Evolutionary conservation across 495 filamentous ascomycete genomes (phyloP), one percentile per base, ranked within the genome.

Genomic region (Amorphotheca resinae): DNA sequence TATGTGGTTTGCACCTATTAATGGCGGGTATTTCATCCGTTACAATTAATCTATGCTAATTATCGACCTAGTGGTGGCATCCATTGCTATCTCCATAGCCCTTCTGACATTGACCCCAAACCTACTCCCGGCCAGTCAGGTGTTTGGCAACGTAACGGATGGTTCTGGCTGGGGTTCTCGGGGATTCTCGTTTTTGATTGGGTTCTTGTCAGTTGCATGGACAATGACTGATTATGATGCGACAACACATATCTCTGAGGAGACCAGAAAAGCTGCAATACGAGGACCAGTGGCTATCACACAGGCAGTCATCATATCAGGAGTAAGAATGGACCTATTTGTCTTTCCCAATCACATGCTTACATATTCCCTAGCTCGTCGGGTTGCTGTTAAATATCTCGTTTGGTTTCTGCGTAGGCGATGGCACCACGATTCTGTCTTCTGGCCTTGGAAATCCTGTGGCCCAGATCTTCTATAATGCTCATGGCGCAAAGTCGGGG

Each of bases 171-270:
- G 49, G 56, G 43, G 30, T n/a, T 30, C 34, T 4, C 14, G 18
- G 15, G 28, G 37, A 11, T 52, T 59, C 31, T 51, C 39, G 0
- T 54, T 56, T 31, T 37, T 38, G 11, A 42, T 53, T 28, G 53
- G 55, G 25, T 84, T 84, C 51, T 63, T 84, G 9, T 79, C 77
- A 3, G 80, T 84, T 1, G 76, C 80, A 11, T 84, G 79, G 79
- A n/a, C n/a, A n/a, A n/a, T n/a, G n/a, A n/a, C n/a, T n/a, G n/a
- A 79, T 74, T 9, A 82, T 84, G 79, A 83, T 52, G 79, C 75
- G 21, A 84, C 79, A 0, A 82, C 79, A 12, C 79, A 84, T 48
- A 82, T 84, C 75, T 80, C 78, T 3, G 79, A 84, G 59, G 79
- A 84, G 59, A 82, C 77, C 20, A 77, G 81, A 38, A 72, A 82